These are phyloP conservation scores for Raphanus raphanistrum DNA, from an alignment of 345 rosid species.

Conservation along the genomic window DNA sequence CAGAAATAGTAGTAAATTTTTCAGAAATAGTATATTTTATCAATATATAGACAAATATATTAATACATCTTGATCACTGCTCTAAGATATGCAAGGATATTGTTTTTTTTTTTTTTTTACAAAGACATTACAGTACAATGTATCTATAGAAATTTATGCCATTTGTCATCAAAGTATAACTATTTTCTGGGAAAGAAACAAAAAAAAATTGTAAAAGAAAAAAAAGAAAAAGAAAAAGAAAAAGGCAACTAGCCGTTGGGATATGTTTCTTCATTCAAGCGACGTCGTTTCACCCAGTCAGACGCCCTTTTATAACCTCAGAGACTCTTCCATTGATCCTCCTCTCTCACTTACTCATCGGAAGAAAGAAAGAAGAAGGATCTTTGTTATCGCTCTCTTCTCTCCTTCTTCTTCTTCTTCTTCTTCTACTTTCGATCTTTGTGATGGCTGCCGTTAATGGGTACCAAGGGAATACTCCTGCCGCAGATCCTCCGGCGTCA, in stretches of 20 bases:
- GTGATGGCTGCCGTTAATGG: slow-evolving; percentile 68
- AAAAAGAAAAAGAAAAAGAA: background rate
- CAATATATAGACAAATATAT: background rate
- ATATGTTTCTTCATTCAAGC: background rate
- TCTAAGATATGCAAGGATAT: background rate
- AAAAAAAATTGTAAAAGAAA: background rate
- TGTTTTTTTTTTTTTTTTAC: background rate
- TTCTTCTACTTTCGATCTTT: background rate
- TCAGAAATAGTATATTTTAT: background rate
- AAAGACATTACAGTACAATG: background rate
- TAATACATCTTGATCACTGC: background rate
- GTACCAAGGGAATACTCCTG: slow-evolving; percentile 67
- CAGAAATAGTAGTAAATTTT: background rate
- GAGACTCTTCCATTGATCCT: background rate
- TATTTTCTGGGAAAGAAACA: background rate
- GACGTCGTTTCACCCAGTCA: background rate
- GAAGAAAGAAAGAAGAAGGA: slow-evolving; percentile 15
- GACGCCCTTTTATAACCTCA: slow-evolving; percentile 20
- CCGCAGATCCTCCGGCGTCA: slow-evolving; percentile 43
- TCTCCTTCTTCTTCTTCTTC: background rate
- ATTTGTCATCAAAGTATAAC: background rate
- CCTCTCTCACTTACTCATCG: slow-evolving; percentile 1
- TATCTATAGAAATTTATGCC: background rate
- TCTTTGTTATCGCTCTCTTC: slow-evolving; percentile 5
- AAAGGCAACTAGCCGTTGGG: slow-evolving; percentile 27